These are phyloP conservation scores for Cornus florida DNA, from an alignment of 148 eudicot genomes.

Conservation along the genomic window DNA sequence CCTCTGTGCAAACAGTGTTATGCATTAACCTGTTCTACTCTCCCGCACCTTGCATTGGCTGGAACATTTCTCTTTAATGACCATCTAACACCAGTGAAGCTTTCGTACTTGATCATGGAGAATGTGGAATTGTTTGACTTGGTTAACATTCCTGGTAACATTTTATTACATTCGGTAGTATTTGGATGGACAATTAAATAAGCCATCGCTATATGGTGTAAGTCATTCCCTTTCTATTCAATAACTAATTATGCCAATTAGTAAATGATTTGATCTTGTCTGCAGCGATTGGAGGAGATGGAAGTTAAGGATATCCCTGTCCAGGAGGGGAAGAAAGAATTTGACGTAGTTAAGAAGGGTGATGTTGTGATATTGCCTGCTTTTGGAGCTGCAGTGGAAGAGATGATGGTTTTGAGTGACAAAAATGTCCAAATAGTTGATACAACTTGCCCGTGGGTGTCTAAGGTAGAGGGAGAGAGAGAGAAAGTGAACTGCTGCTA, in stretches of 20 bases:
- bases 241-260: not conserved
- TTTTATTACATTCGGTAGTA: not conserved
- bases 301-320: conserved; percentile 76
- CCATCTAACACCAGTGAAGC: not conserved
- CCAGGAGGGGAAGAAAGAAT: conserved; percentile 74
- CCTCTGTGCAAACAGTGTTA: not conserved
- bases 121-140: not conserved
- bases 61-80: no score
- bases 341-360: conserved; percentile 71
- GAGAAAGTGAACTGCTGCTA: conserved; percentile 12
- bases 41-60: not conserved
- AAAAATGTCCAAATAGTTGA: conserved; percentile 94
- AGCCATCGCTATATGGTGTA: not conserved
- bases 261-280: conserved; percentile 8
- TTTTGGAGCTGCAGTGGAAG: conserved; percentile 97
- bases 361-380: conserved; percentile 97
- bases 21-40: not conserved
- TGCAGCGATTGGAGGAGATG: conserved; percentile 83
- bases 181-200: not conserved
- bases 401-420: conserved; percentile 75
- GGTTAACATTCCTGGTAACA: not conserved
- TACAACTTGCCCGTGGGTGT: conserved; percentile 99
- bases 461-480: conserved; percentile 55
- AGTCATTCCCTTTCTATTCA: not conserved
- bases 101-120: not conserved